Percentiles rank a stretch among this genome's conserved stretches.
phyloP scores from a whole-genome alignment of 768 basidiomycete genomes.

The Amanita fuliginea region DNA sequence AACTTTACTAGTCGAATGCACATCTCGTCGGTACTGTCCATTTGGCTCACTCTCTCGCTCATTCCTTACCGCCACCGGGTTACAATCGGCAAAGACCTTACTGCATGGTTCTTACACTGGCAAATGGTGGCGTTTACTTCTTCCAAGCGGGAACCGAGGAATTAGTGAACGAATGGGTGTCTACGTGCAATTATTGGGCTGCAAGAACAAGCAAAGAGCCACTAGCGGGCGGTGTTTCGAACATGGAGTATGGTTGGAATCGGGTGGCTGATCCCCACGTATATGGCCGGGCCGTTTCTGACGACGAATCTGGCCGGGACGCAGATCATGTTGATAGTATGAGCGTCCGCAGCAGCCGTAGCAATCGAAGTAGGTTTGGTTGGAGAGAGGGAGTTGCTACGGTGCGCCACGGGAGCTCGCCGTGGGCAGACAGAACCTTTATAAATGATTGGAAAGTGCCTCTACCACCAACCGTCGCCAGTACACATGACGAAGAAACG shows the following conservation, averaged over 20 bases:
- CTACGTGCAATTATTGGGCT: constrained; percentile 99
- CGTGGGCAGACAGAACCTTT: constrained; percentile 63
- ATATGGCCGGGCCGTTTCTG: constrained; percentile 44
- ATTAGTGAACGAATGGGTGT: constrained; percentile 97
- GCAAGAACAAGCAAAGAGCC: constrained; percentile 94
- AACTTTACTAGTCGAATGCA: constrained; percentile 64
- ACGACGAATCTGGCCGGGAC: constrained; percentile 40
- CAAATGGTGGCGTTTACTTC: constrained; percentile 89
- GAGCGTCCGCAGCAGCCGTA: constrained; percentile 69
- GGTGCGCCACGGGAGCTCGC: constrained; percentile 55
- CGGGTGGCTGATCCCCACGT: constrained; percentile 46
- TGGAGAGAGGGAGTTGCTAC: constrained; percentile 62
- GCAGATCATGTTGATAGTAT: constrained; percentile 47
- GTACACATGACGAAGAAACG: constrained; percentile 82
- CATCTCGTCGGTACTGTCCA: constrained; percentile 71
- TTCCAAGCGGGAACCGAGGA: constrained; percentile 99
- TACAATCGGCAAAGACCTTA: constrained; percentile 86
- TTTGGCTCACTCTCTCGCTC: constrained; percentile 81
- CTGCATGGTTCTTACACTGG: constrained; percentile 88
- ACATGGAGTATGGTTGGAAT: constrained; percentile 99
- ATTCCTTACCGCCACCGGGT: constrained; percentile 82
- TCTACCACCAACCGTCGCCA: constrained; percentile 70
- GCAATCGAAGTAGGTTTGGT: constrained; percentile 62
- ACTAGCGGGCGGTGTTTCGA: constrained; percentile 90
- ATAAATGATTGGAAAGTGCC: constrained; percentile 96